Evolutionary conservation across 805 yeast genomes (phyloP).

Genomic region (Myxozyma mucilagina): DNA sequence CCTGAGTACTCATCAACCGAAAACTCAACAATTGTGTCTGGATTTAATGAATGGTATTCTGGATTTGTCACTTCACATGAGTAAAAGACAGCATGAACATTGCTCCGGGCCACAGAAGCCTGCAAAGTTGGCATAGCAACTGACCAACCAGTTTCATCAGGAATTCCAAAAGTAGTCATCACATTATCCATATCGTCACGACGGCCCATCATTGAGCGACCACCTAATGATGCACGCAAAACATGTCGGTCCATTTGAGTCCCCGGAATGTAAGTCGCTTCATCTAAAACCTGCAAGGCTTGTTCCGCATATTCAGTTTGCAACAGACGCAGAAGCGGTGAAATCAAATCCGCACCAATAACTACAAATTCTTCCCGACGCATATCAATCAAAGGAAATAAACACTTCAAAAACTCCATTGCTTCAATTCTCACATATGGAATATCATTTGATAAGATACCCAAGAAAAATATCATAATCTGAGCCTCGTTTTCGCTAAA

Average conservation of each 20-base stretch:
- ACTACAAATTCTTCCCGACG: slow-evolving; percentile 77
- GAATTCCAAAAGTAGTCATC: slow-evolving; percentile 90
- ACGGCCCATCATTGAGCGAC: slow-evolving; percentile 51
- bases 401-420: slow-evolving; percentile 67
- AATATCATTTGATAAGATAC: slow-evolving; percentile 72
- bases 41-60: slow-evolving; percentile 32
- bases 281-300: slow-evolving; percentile 88
- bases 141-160: slow-evolving; percentile 96
- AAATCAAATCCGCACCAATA: slow-evolving; percentile 90
- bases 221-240: slow-evolving; percentile 87
- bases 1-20: slow-evolving; percentile 42
- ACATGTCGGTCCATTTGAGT: slow-evolving; percentile 89
- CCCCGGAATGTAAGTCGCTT: slow-evolving; percentile 80
- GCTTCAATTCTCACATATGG: slow-evolving; percentile 81
- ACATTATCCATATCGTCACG: slow-evolving; percentile 81
- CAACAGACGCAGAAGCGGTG: slow-evolving; percentile 78
- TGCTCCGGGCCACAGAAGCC: slow-evolving; percentile 83
- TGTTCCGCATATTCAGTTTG: slow-evolving; percentile 85
- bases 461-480: slow-evolving; percentile 70
- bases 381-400: slow-evolving; percentile 77
- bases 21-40: slow-evolving; percentile 35
- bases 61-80: slow-evolving; percentile 60
- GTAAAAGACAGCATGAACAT: slow-evolving; percentile 92
- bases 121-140: slow-evolving; percentile 93
- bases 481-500: slow-evolving; percentile 77